Conservation (phyloP, 352 stramenopile genomes). For the Phytophthora fragariae region DNA sequence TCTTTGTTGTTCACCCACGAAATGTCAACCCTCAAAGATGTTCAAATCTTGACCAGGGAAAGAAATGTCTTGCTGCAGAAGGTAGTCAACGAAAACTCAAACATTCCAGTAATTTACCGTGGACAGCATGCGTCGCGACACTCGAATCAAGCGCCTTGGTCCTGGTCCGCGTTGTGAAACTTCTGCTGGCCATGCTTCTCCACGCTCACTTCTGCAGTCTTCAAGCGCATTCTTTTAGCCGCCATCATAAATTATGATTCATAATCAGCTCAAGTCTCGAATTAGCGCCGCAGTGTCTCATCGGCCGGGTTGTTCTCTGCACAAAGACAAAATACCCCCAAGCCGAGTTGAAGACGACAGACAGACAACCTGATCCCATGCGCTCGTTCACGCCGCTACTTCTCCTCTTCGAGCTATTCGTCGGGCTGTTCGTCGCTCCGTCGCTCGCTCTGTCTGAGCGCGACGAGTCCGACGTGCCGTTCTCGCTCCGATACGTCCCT, state of each 20-base stretch:
- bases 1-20: too few relatives aligned
- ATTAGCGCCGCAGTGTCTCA: conserved; percentile 2
- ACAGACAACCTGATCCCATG: conserved; percentile 2
- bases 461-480: conserved; percentile 21
- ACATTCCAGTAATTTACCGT: too few relatives aligned
- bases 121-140: too few relatives aligned
- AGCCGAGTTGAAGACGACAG: conserved; percentile 1
- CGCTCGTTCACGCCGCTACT: conserved; percentile 6
- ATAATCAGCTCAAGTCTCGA: not conserved
- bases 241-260: not conserved
- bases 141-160: too few relatives aligned
- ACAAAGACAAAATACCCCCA: conserved; percentile 6
- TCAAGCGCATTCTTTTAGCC: too few relatives aligned
- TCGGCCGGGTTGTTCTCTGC: not conserved
- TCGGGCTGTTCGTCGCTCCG: not conserved
- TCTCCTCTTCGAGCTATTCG: not conserved
- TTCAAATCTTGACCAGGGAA: too few relatives aligned
- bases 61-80: too few relatives aligned
- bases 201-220: too few relatives aligned
- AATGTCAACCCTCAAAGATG: too few relatives aligned
- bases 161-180: too few relatives aligned
- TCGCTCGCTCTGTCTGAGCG: not conserved
- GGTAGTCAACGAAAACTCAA: too few relatives aligned
- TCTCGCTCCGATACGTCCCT: conserved; percentile 42
- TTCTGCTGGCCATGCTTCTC: too few relatives aligned